These are phyloP conservation scores for Xylaria grammica DNA, from an alignment of 495 filamentous ascomycete genomes.

Conservation along the genomic window DNA sequence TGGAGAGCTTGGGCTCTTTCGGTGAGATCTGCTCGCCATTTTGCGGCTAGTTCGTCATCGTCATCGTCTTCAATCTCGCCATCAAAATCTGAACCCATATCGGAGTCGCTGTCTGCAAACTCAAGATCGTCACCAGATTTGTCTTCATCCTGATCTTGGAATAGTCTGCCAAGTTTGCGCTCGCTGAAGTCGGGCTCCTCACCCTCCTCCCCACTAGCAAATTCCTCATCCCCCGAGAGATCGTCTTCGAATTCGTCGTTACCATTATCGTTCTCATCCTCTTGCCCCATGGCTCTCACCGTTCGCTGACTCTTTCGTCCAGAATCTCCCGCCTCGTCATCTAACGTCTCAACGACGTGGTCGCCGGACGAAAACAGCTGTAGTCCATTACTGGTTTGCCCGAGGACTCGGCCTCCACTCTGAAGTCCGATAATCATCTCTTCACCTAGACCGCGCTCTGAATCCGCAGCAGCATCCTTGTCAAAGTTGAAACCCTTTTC, in stretches of 20 bases:
- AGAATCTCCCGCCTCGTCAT: conserved; percentile 66
- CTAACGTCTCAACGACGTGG: conserved; percentile 58
- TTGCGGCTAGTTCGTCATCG: conserved; percentile 66
- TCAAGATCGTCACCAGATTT: conserved; percentile 58
- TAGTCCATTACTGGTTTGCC: conserved; percentile 78
- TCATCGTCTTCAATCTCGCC: conserved; percentile 51
- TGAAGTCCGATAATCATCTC: conserved; percentile 91
- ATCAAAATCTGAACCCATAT: conserved; percentile 77
- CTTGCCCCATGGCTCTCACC: conserved; percentile 65
- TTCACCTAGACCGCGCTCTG: conserved; percentile 84
- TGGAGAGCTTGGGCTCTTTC: conserved; percentile 76
- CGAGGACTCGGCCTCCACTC: conserved; percentile 79
- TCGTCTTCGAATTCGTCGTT: conserved; percentile 60
- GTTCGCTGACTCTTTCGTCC: conserved; percentile 75
- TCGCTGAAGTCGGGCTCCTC: conserved; percentile 60
- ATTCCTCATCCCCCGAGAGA: conserved; percentile 61
- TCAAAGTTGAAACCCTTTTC: conserved; percentile 76
- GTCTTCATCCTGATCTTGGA: conserved; percentile 50
- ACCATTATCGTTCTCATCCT: not conserved
- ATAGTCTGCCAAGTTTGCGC: conserved; percentile 61
- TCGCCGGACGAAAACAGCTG: conserved; percentile 82
- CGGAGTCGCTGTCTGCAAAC: conserved; percentile 97
- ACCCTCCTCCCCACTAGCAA: conserved; percentile 66
- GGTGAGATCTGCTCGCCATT: conserved; percentile 87
- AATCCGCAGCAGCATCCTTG: conserved; percentile 64